These are phyloP conservation scores for Tetracladium setigerum DNA, from an alignment of 495 filamentous ascomycete genomes.

Conservation along the genomic window DNA sequence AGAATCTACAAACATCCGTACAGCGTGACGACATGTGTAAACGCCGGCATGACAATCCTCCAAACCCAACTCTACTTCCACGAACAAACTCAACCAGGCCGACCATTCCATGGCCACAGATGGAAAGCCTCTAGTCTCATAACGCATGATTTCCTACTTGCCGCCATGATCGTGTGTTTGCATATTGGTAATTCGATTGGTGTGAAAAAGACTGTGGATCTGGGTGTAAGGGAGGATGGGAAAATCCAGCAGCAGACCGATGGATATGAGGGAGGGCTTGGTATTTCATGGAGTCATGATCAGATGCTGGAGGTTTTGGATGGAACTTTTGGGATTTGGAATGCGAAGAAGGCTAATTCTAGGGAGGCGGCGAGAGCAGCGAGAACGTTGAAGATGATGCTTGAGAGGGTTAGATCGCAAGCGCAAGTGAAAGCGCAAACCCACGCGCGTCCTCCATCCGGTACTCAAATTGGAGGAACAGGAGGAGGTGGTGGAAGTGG, in stretches of 20 bases:
- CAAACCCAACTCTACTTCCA: conserved; percentile 30
- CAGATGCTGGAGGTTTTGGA: conserved; percentile 30
- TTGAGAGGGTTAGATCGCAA: not conserved
- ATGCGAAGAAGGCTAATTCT: conserved; percentile 2
- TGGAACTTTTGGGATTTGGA: conserved; percentile 14
- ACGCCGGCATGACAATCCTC: conserved; percentile 58
- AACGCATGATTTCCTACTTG: conserved; percentile 39
- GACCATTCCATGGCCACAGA: conserved; percentile 24
- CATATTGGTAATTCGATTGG: conserved; percentile 3
- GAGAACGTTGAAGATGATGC: conserved; percentile 4
- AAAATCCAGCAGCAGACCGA: conserved; percentile 23
- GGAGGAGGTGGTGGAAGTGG: not conserved
- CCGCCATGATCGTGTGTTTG: conserved; percentile 36
- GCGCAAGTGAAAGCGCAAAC: no score
- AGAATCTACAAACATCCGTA: conserved; percentile 25
- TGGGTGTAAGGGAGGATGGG: conserved; percentile 20
- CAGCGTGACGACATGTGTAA: conserved; percentile 61
- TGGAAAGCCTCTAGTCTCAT: conserved; percentile 36
- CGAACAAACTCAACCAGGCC: conserved; percentile 28
- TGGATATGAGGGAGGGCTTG: conserved; percentile 1
- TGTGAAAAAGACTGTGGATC: not conserved
- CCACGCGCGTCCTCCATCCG: no score
- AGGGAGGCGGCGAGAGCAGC: conserved; percentile 8
- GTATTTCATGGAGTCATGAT: conserved; percentile 3
- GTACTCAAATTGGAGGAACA: no score